Conservation (phyloP, 1,284 basidiomycete species). For the Phellinidium pouzarii region DNA sequence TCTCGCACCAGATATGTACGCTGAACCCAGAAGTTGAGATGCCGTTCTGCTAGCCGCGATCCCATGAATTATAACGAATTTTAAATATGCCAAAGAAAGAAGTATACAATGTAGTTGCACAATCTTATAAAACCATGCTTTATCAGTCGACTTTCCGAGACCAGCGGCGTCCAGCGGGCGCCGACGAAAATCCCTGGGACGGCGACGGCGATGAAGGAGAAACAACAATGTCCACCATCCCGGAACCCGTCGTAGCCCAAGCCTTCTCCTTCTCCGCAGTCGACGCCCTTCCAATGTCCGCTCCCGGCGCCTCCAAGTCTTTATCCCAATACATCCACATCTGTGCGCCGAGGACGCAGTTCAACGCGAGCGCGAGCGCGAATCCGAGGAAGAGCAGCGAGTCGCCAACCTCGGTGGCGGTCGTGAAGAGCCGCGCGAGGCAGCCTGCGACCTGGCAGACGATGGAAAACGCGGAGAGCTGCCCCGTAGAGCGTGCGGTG, state of each 20-base stretch:
- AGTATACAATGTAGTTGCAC: background rate
- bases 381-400: conserved; percentile 74
- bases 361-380: conserved; percentile 70
- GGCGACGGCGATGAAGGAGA: conserved; percentile 17
- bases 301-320: conserved; percentile 32
- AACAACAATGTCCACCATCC: conserved; percentile 19
- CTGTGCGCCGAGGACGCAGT: conserved; percentile 73
- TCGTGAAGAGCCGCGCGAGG: conserved; percentile 85
- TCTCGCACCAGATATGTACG: too few relatives aligned
- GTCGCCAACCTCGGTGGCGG: conserved; percentile 80
- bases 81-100: background rate
- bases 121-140: background rate
- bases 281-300: conserved; percentile 14
- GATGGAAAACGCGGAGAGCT: conserved; percentile 86
- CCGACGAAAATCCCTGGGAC: conserved; percentile 1
- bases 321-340: conserved; percentile 79
- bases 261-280: conserved; percentile 19
- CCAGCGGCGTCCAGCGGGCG: conserved; percentile 21
- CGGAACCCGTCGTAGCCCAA: conserved; percentile 7
- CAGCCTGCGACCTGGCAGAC: conserved; percentile 79
- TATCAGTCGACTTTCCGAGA: conserved; percentile 23
- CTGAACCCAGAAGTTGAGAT: background rate
- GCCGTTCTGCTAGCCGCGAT: too few relatives aligned
- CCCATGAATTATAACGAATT: background rate
- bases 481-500: conserved; percentile 72